Conservation (phyloP, 225 moss, liverwort and hornwort species). For the Pseudisothecium myosuroides region DNA sequence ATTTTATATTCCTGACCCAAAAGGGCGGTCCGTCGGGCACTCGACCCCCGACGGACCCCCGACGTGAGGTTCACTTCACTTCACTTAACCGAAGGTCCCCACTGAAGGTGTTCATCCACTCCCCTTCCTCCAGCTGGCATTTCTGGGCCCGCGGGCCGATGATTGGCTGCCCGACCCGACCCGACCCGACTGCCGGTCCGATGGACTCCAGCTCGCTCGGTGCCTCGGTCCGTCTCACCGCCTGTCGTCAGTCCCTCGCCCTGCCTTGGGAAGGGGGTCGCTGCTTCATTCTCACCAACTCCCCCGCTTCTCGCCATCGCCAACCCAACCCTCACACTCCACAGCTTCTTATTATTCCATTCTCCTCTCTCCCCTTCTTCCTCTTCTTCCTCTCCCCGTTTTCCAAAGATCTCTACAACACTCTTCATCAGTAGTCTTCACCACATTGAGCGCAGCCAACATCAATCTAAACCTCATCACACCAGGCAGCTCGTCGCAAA, state of each 20-base stretch:
- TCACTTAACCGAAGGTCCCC: background rate
- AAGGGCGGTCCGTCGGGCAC: background rate
- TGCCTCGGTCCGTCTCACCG: background rate
- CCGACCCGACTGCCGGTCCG: background rate
- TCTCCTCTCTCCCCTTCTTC: background rate
- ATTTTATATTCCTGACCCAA: too few relatives aligned
- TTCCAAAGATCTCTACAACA: background rate
- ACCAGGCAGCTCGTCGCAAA: too few relatives aligned
- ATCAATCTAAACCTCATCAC: background rate
- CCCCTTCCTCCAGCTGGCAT: background rate
- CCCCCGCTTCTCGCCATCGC: background rate
- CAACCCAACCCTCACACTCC: too few relatives aligned
- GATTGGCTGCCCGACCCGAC: constrained; percentile 7
- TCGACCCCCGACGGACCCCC: background rate
- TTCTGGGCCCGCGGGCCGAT: background rate
- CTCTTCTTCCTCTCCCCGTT: too few relatives aligned
- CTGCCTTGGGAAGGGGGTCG: background rate
- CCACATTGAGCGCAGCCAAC: background rate
- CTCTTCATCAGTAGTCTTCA: background rate
- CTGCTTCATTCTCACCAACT: background rate
- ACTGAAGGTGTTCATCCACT: background rate
- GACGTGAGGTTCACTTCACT: background rate
- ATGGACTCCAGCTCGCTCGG: background rate
- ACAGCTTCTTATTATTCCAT: background rate
- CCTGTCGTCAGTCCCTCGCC: too few relatives aligned